Evolutionary conservation across 2,329 filamentous ascomycete species (phyloP).

Genomic region (Beauveria rudraprayagi): DNA sequence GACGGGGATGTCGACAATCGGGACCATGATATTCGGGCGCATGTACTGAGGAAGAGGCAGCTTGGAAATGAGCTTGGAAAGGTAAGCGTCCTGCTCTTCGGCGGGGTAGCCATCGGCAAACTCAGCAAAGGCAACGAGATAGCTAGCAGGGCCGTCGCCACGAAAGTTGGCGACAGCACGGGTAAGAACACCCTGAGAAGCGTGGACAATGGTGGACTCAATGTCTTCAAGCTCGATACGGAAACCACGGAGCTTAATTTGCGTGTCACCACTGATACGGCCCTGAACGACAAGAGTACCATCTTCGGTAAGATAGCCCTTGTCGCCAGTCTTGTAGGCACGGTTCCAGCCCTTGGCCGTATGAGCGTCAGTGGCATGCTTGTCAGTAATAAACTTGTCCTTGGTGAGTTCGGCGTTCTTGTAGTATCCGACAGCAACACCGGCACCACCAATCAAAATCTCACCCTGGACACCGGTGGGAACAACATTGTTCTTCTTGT

Average conservation of each 20-base stretch:
- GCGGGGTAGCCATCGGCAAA: conserved; percentile 13
- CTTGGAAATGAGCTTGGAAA: conserved; percentile 5
- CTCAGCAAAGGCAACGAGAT: conserved; percentile 24
- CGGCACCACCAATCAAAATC: conserved; percentile 26
- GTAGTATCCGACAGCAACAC: conserved; percentile 34
- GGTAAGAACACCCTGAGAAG: conserved; percentile 13
- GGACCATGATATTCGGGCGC: conserved; percentile 10
- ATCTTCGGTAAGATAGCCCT: conserved; percentile 24
- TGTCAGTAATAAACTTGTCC: conserved; percentile 14
- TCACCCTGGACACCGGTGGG: conserved; percentile 17
- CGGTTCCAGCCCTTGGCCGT: conserved; percentile 15
- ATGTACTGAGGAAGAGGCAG: conserved; percentile 13
- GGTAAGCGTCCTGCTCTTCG: conserved; percentile 8
- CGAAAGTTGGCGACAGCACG: conserved; percentile 19
- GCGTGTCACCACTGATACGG: conserved; percentile 32
- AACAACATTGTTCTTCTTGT: conserved; percentile 19
- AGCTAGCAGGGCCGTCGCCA: conserved; percentile 10
- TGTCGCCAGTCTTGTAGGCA: conserved; percentile 35
- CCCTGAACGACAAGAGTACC: conserved; percentile 29
- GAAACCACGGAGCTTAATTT: conserved; percentile 37
- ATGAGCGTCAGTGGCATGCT: conserved; percentile 11
- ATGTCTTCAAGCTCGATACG: conserved; percentile 39
- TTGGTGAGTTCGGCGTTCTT: conserved; percentile 16
- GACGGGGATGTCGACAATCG: conserved; percentile 4
- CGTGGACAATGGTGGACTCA: conserved; percentile 17